Conservation (phyloP, 139 green algal species). For the Micractinium conductrix region DNA sequence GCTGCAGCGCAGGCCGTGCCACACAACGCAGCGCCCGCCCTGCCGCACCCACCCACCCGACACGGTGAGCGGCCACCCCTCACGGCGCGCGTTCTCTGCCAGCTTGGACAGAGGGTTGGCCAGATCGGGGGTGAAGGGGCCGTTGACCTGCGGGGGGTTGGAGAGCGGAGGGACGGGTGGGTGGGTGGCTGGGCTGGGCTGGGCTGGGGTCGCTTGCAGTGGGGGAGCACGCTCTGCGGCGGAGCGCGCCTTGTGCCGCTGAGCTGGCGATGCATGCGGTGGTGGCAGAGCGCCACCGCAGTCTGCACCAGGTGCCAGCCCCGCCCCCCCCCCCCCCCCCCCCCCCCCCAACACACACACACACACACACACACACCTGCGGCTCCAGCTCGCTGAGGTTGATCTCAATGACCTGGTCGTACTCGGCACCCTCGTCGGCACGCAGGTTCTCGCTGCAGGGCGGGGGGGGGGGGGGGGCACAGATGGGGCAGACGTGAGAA, state of each 20-base stretch:
- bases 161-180: constrained; percentile 49
- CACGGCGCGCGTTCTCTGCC: constrained; percentile 72
- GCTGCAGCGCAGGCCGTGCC: not conserved
- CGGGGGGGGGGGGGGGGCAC: not conserved
- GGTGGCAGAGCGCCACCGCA: too few species aligned
- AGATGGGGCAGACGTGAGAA: not conserved
- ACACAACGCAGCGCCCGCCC: too few species aligned
- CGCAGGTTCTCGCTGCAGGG: constrained; percentile 75
- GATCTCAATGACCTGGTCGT: constrained; percentile 97
- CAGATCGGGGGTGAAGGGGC: constrained; percentile 94
- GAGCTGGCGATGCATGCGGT: too few species aligned
- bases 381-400: constrained; percentile 91
- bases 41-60: constrained; percentile 4
- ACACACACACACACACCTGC: too few species aligned
- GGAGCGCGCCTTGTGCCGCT: too few species aligned
- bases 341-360: too few species aligned
- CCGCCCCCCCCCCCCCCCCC: not conserved
- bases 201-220: too few species aligned
- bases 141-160: constrained; percentile 81
- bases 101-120: constrained; percentile 86
- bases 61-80: constrained; percentile 80
- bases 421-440: constrained; percentile 81
- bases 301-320: too few species aligned
- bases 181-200: too few species aligned
- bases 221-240: too few species aligned